Conservation (phyloP, 306 rosid genomes). For the Citrullus amarus region DNA sequence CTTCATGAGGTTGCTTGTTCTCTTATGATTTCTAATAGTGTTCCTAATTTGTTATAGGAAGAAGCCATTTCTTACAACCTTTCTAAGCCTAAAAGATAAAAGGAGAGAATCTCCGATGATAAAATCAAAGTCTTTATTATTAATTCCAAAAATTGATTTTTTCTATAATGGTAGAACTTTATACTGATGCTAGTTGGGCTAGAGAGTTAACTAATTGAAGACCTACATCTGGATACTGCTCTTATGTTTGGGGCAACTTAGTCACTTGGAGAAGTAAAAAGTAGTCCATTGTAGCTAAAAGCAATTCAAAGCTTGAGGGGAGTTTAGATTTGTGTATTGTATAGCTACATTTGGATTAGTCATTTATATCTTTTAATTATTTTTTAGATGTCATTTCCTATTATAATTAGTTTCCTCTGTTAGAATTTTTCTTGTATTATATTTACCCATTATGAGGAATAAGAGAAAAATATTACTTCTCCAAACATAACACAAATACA, state of each 20-base stretch:
- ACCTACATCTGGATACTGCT: not conserved
- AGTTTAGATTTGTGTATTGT: not conserved
- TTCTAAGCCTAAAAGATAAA: too few species aligned
- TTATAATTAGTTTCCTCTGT: not conserved
- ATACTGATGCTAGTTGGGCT: not conserved
- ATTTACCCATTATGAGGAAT: not conserved
- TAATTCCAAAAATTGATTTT: too few species aligned
- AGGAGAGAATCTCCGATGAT: too few species aligned
- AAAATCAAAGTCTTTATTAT: too few species aligned
- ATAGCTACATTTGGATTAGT: too few species aligned
- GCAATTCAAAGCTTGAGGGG: not conserved
- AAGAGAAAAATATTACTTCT: too few species aligned
- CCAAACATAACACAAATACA: not conserved
- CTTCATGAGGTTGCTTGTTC: too few species aligned
- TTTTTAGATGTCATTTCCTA: not conserved
- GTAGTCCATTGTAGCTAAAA: not conserved
- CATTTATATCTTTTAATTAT: not conserved
- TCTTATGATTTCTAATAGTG: too few species aligned
- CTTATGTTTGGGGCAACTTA: not conserved
- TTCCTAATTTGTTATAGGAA: too few species aligned
- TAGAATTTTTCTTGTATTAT: not conserved
- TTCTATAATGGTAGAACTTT: not conserved
- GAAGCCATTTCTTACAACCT: too few species aligned
- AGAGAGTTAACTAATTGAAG: not conserved
- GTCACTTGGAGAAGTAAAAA: not conserved